These are phyloP conservation scores for Apocynum venetum DNA, from an alignment of 257 asterid genomes.

Conservation along the genomic window DNA sequence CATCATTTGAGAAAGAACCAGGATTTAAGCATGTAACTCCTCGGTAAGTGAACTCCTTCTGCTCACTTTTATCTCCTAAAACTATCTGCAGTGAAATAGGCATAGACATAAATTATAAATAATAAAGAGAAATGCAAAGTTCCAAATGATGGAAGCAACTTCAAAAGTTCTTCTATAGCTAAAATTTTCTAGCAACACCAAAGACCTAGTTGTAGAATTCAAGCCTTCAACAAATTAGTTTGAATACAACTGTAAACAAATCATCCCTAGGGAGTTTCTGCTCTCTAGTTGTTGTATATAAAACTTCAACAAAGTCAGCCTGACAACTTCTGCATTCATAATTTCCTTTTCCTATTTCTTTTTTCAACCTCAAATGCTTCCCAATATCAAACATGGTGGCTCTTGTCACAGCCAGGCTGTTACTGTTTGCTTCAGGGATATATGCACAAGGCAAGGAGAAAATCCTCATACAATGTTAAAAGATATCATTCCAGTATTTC, in stretches of 20 bases:
- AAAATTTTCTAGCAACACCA: neutral
- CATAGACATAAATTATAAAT: neutral
- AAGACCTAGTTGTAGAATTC: neutral
- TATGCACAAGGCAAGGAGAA: neutral
- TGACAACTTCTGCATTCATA: too few relatives aligned
- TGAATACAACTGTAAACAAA: neutral
- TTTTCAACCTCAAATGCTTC: too few relatives aligned
- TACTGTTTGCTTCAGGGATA: neutral
- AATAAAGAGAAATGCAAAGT: neutral
- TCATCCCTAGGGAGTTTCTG: neutral
- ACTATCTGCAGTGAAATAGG: conserved; percentile 57
- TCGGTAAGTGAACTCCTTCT: conserved; percentile 66
- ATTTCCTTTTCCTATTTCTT: too few relatives aligned
- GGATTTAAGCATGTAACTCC: conserved; percentile 94
- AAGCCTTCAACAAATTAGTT: neutral
- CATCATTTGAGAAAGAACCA: conserved; percentile 87
- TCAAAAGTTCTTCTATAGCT: neutral
- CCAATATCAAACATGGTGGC: neutral
- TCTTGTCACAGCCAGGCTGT: neutral
- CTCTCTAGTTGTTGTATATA: neutral
- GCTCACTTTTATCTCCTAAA: conserved; percentile 89
- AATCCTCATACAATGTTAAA: neutral
- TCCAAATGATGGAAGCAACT: neutral
- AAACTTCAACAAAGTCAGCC: neutral
- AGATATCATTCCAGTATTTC: neutral